These are phyloP conservation scores for Clavaria fumosa DNA, from an alignment of 768 basidiomycete species.

Conservation along the genomic window DNA sequence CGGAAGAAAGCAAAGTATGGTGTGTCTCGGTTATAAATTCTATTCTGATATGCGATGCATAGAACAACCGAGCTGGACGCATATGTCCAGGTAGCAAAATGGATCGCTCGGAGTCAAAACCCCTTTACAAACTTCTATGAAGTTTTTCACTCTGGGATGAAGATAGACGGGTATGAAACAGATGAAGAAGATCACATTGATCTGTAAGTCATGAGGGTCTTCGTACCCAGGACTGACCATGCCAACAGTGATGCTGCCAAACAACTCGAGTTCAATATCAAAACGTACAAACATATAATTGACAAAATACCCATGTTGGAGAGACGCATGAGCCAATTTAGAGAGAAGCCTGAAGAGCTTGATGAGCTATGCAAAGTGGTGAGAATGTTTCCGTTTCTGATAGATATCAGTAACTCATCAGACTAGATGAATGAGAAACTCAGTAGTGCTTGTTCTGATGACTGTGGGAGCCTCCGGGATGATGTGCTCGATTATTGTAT, in stretches of 20 bases:
- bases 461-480: constrained; percentile 3
- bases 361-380: neutral
- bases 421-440: constrained; percentile 3
- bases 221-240: too few species aligned
- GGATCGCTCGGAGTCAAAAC: neutral
- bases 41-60: neutral
- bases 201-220: too few species aligned
- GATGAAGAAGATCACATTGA: too few species aligned
- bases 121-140: neutral
- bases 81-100: neutral
- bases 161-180: too few species aligned
- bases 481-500: constrained; percentile 4
- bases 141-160: neutral
- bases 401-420: neutral
- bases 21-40: neutral
- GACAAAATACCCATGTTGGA: too few species aligned
- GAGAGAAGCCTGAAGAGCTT: neutral
- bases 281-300: too few species aligned
- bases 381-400: neutral
- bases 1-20: neutral
- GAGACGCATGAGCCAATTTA: neutral
- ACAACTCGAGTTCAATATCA: too few species aligned
- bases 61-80: neutral
- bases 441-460: constrained; percentile 2
- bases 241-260: too few species aligned